Conservation (phyloP, 192 early-diverging fungal genomes). For the Lobosporangium transversale region DNA sequence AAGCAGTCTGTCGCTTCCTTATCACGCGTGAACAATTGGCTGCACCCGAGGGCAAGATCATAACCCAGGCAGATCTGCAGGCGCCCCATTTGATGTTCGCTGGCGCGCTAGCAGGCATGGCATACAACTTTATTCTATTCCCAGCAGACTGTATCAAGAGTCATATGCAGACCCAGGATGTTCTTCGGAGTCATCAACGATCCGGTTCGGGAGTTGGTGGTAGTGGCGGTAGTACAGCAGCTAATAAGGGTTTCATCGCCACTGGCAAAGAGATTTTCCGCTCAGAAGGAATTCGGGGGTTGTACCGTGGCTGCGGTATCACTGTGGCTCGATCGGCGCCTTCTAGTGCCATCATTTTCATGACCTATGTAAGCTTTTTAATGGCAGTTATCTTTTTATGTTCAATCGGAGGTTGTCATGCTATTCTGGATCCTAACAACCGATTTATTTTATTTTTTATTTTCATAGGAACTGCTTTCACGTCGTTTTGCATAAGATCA, state of each 20-base stretch:
- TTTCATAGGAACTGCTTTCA: constrained; percentile 34
- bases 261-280: constrained; percentile 77
- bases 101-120: constrained; percentile 92
- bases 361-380: constrained; percentile 78
- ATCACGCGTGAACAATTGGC: constrained; percentile 26
- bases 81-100: constrained; percentile 81
- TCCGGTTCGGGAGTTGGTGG: neutral
- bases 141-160: constrained; percentile 96
- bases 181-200: constrained; percentile 52
- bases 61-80: constrained; percentile 77
- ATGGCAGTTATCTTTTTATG: no score
- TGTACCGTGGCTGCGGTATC: constrained; percentile 96
- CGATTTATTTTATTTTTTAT: neutral
- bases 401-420: neutral
- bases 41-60: constrained; percentile 8
- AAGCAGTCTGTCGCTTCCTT: constrained; percentile 67
- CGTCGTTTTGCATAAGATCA: constrained; percentile 26
- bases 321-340: constrained; percentile 90
- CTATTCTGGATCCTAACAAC: neutral
- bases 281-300: constrained; percentile 80
- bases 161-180: constrained; percentile 89
- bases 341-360: constrained; percentile 95
- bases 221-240: neutral
- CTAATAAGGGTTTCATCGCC: constrained; percentile 62
- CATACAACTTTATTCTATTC: constrained; percentile 87